Evolutionary conservation across 208 protist species (phyloP).

Genomic region (Leishmania martiniquensis): DNA sequence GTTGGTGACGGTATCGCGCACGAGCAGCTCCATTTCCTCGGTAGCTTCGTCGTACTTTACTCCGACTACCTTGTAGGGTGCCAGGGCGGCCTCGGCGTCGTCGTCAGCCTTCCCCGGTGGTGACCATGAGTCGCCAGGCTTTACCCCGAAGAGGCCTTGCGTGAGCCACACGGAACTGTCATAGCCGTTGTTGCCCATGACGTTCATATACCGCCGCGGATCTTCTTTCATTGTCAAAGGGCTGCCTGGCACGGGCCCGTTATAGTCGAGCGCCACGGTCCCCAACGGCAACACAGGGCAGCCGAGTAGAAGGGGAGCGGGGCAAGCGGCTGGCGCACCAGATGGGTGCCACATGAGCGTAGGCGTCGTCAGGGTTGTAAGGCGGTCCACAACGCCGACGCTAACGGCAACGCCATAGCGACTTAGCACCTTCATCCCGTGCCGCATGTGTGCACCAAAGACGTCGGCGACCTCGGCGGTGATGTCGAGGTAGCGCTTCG

Average conservation of each 20-base stretch:
- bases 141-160: constrained; percentile 73
- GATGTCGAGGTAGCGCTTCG: constrained; percentile 77
- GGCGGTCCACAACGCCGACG: constrained; percentile 56
- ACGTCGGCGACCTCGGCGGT: constrained; percentile 45
- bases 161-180: constrained; percentile 71
- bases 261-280: constrained; percentile 64
- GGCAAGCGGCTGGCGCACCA: constrained; percentile 69
- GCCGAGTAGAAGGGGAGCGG: constrained; percentile 71
- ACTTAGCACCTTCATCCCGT: constrained; percentile 76
- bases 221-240: constrained; percentile 51
- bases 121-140: constrained; percentile 42
- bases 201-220: constrained; percentile 70
- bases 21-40: constrained; percentile 68
- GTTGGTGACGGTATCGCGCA: constrained; percentile 40
- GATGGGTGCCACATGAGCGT: constrained; percentile 75
- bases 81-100: background rate
- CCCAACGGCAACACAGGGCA: constrained; percentile 57
- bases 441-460: constrained; percentile 39
- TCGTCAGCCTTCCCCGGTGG: background rate
- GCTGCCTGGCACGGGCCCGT: constrained; percentile 61
- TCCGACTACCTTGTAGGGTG: constrained; percentile 46
- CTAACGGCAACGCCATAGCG: constrained; percentile 77
- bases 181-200: constrained; percentile 32
- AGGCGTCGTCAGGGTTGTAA: constrained; percentile 31
- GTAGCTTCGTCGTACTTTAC: constrained; percentile 54